Conservation (phyloP, 1,284 basidiomycete species). For the Ganoderma lucidum region DNA sequence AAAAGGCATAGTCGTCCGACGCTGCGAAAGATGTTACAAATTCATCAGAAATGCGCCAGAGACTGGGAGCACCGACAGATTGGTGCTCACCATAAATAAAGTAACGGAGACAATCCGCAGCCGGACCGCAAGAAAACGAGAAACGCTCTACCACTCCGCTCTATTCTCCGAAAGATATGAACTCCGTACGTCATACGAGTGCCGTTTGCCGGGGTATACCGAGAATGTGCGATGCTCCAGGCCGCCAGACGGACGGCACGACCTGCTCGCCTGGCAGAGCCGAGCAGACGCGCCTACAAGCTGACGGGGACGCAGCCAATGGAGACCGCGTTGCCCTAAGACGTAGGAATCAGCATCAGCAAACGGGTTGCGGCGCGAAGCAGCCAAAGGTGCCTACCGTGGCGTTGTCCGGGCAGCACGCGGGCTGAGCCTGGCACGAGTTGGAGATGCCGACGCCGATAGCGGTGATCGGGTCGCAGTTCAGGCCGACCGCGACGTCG, state of each 20-base stretch:
- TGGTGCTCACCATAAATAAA: not conserved
- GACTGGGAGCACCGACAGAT: not conserved
- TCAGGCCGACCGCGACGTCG: conserved; percentile 28
- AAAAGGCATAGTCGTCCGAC: not conserved
- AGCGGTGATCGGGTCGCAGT: conserved; percentile 36
- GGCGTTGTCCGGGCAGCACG: conserved; percentile 30
- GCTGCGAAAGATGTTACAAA: not conserved
- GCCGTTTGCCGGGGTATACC: not conserved
- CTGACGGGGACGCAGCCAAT: conserved; percentile 35
- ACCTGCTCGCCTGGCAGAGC: not conserved
- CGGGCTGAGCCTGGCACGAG: conserved; percentile 29
- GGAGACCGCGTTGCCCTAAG: conserved; percentile 34
- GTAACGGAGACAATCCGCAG: not conserved
- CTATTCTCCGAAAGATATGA: conserved; percentile 1
- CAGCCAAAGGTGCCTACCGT: conserved; percentile 12
- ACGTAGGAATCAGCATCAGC: not conserved
- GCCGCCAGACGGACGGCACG: not conserved
- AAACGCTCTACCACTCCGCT: not conserved
- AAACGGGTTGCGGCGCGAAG: too few species aligned
- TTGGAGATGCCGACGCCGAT: conserved; percentile 36
- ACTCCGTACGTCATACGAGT: not conserved
- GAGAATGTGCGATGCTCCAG: not conserved
- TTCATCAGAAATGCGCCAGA: not conserved
- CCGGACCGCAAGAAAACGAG: not conserved
- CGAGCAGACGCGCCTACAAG: conserved; percentile 17